These are phyloP conservation scores for Hortaea sp. DNA, from an alignment of 2,329 filamentous ascomycete genomes.

Conservation along the genomic window DNA sequence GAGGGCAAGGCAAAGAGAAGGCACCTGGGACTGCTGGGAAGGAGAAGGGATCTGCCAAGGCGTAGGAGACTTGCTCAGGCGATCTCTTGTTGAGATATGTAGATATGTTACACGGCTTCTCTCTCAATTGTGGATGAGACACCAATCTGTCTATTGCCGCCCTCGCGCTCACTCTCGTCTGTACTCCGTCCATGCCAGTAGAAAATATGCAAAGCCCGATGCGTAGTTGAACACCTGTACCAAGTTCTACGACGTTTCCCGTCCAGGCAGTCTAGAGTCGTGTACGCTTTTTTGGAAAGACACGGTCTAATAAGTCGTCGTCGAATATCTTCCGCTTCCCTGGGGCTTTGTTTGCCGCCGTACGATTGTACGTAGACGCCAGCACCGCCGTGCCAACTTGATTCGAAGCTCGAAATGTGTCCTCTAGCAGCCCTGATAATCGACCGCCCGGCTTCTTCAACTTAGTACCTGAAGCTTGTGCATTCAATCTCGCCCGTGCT, in stretches of 20 bases:
- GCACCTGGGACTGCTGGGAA: neutral
- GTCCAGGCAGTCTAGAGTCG: neutral
- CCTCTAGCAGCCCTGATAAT: too few species aligned
- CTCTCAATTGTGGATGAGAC: too few species aligned
- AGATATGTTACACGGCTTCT: too few species aligned
- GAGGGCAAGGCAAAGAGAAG: slow-evolving; percentile 3
- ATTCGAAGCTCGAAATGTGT: neutral
- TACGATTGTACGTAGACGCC: too few species aligned
- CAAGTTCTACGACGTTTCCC: neutral
- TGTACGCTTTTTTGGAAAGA: slow-evolving; percentile 1
- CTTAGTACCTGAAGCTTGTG: too few species aligned
- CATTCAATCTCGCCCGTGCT: too few species aligned
- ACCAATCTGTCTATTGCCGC: neutral
- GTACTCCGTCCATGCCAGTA: too few species aligned
- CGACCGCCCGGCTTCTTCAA: too few species aligned
- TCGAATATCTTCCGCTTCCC: slow-evolving; percentile 4
- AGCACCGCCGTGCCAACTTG: neutral
- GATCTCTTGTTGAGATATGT: neutral
- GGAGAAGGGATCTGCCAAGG: neutral
- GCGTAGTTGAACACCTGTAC: neutral
- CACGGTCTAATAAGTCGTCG: neutral
- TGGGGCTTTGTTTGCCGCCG: neutral
- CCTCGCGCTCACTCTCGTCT: slow-evolving; percentile 1
- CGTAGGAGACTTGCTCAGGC: neutral
- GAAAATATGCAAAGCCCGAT: neutral